Base-by-base conservation (phyloP, 2,329 filamentous ascomycete genomes). In the Nemania bipapillata region DNA sequence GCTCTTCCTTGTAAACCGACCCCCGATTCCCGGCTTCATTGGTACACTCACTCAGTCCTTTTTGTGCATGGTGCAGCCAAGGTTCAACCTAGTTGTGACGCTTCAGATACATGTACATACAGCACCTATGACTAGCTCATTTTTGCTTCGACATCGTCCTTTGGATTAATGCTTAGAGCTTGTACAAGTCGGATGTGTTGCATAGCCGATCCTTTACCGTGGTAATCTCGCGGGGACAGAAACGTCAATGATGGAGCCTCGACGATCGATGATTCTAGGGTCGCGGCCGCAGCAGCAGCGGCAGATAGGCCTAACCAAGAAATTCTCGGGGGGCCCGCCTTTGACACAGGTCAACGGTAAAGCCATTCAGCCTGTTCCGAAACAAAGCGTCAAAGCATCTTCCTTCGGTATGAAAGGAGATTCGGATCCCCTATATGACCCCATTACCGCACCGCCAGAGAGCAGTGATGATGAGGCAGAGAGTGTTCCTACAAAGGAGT, bases 391-490 rank as follows among this genome's bases (percentile, higher is more conserved):
- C 20, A 26, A 47, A 22, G 15, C 54, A 30, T 47, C 61, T 45
- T 40, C 61, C 11, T 47, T 53, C 52, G 68, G 24, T 45, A 75
- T 74, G 70, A 66, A 57, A 15, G 28, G 50, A 59, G 30, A 20
- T 37, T 17, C 9, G 20, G 72, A 73, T 52, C 28, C 63, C 4
- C 63, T 69, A 26, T 68, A 75, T 17, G 70, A 73, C 26, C 68
- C 74, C 20, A 71, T 77, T 35, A 72, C 65, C 12, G 74, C 73
- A 22, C 75, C 64, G 3, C 78, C 76, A 22, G 65, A 74, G 64
- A 74, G 73, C 55, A 76, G 72, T 58, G 74, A 74, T 54, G 66
- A 74, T 15, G 75, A 77, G 65, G 69, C 63, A 24, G 72, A 72
- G 24, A 70, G 68, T 17, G 28, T 4, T 7, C 17, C 37, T n/a